Base-by-base conservation (phyloP, 495 filamentous ascomycete species). In the Aspergillus baeticus region DNA sequence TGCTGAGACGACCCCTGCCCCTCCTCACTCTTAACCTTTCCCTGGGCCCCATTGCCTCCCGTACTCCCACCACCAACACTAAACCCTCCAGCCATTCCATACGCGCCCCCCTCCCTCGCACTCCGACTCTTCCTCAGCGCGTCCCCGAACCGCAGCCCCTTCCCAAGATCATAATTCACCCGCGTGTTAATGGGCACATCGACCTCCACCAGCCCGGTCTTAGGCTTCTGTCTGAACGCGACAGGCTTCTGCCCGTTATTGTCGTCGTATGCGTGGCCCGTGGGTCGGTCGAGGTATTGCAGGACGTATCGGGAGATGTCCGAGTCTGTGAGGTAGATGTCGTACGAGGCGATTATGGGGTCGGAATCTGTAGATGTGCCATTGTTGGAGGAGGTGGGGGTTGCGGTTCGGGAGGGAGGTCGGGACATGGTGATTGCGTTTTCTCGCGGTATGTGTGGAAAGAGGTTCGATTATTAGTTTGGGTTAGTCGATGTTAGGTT, bases 151-250 rank as follows among this genome's bases (percentile, higher is more conserved):
- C 74, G 72, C 17, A 85, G 54, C 8, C 83, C 89, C 62, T 86
- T 86, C 49, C 70, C 77, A 48, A 79, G 73, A 67, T 92, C 84
- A 66, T 87, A 93, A 57, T 84, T 83, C 5, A 64, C 57, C 14
- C 75, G 70, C 17, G 82, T 81, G 67, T 84, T 79, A 45, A 92
- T 74, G 1, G 87, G 84, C 8, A 90, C 77, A 48, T 93, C 89
- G 6, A 91, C 65, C 63, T 93, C 89, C n/a, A 92, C 72, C 49
- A 89, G 75, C 1, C 87, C 88, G 1, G 84, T 77, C 29, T 78
- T 69, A 0, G 81, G 80, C 68, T 93, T 93, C 60, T 89, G 75
- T 29, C 88, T 83, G 33, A 91, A 64, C 10, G 77, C 75, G 2
- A 78, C 58, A 0, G 89, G 89, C 51, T 82, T 79, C 10, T 81